Evolutionary conservation across 1,139 yeast genomes (phyloP).

Genomic region (Lipomyces yarrowii): DNA sequence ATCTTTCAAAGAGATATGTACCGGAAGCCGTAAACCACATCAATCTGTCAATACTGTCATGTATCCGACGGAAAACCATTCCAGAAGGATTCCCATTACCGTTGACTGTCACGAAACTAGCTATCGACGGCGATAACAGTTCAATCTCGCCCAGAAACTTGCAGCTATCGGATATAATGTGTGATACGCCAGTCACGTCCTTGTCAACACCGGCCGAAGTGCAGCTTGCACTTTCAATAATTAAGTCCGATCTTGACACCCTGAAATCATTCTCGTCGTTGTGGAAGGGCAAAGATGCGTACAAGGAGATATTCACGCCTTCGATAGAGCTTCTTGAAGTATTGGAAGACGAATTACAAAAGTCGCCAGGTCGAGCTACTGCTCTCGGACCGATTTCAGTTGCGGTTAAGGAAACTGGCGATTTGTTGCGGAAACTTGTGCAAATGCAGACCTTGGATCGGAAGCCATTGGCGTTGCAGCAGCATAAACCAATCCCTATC

Average conservation of each 20-base stretch:
- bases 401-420: slow-evolving; percentile 3
- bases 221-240: slow-evolving; percentile 24
- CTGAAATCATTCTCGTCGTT: slow-evolving; percentile 18
- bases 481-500: slow-evolving; percentile 84
- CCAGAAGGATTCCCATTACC: slow-evolving; percentile 24
- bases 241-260: slow-evolving; percentile 19
- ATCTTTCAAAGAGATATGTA: slow-evolving; percentile 72
- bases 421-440: slow-evolving; percentile 39
- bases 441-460: slow-evolving; percentile 58
- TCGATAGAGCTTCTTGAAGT: slow-evolving; percentile 17
- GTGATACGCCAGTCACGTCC: slow-evolving; percentile 12
- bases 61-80: slow-evolving; percentile 33
- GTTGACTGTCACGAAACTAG: slow-evolving; percentile 2
- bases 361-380: slow-evolving; percentile 2
- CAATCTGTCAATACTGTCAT: slow-evolving; percentile 53
- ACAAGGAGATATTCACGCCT: slow-evolving; percentile 26
- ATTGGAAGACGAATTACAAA: slow-evolving; percentile 37
- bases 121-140: slow-evolving; percentile 9
- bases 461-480: slow-evolving; percentile 77
- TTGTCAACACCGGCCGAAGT: slow-evolving; percentile 16
- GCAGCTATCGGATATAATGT: slow-evolving; percentile 23
- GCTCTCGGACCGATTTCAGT: background rate
- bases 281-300: slow-evolving; percentile 28
- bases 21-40: slow-evolving; percentile 76
- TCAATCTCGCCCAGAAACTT: slow-evolving; percentile 8